A percentile compares a stretch with the other conserved stretches of the same genome.
Conservation (phyloP, 2,329 filamentous ascomycete species). For the Parafenestella ontariensis region DNA sequence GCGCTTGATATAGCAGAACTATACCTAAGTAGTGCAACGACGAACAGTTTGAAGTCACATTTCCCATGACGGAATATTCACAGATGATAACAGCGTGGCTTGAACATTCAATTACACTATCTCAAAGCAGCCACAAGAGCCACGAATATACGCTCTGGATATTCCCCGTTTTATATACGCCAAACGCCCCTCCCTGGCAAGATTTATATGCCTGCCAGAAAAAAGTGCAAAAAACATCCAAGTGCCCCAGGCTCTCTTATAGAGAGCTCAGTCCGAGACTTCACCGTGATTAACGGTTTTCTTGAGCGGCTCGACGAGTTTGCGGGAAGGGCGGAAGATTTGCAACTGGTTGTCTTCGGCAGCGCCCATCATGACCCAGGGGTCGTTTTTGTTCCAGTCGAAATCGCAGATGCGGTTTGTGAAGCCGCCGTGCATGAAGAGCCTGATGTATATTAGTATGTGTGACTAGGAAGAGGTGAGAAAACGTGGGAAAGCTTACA, state of each 20-base stretch:
- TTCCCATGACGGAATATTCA: too few species aligned
- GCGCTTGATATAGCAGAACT: too few species aligned
- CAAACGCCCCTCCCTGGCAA: too few species aligned
- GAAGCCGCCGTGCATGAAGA: slow-evolving; percentile 99
- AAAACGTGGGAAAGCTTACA: slow-evolving; percentile 67
- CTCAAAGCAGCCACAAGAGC: not conserved
- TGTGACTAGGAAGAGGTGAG: not conserved
- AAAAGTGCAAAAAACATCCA: too few species aligned
- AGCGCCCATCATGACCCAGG: slow-evolving; percentile 94
- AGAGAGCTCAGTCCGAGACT: slow-evolving; percentile 44
- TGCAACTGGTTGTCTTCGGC: slow-evolving; percentile 97
- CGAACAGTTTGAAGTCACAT: too few species aligned
- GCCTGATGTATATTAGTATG: slow-evolving; percentile 54
- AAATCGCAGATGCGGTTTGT: slow-evolving; percentile 97
- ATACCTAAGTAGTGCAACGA: too few species aligned
- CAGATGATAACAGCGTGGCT: too few species aligned
- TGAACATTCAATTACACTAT: too few species aligned
- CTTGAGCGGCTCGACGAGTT: slow-evolving; percentile 45
- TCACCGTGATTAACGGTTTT: slow-evolving; percentile 48
- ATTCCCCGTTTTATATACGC: not conserved
- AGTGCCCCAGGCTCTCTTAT: too few species aligned
- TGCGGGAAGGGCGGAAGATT: slow-evolving; percentile 65
- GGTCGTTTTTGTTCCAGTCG: slow-evolving; percentile 95
- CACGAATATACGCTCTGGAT: not conserved
- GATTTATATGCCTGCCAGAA: too few species aligned